A percentile compares a stretch with the other conserved stretches of the same genome.
Evolutionary conservation across 305 asterid species (phyloP).

Genomic region (Striga hermonthica): DNA sequence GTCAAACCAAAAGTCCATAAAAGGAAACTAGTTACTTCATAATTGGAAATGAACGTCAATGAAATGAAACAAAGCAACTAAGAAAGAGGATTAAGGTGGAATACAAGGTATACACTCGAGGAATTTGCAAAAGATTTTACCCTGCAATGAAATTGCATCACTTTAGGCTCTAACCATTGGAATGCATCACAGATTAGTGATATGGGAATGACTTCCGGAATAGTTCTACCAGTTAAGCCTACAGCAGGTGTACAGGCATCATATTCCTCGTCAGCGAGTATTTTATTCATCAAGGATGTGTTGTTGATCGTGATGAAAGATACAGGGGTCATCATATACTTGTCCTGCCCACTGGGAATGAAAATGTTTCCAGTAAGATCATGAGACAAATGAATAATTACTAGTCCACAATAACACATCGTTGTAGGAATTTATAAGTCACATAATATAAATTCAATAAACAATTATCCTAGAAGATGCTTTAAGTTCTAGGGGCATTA

Average conservation of each 20-base stretch:
- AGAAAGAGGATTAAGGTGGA: neutral
- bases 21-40: no score
- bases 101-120: constrained; percentile 3
- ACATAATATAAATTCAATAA: no score
- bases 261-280: constrained; percentile 34
- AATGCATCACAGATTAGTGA: constrained; percentile 55
- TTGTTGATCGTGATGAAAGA: constrained; percentile 69
- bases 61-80: constrained; percentile 17
- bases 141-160: constrained; percentile 70
- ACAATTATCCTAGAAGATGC: no score
- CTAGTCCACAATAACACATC: no score
- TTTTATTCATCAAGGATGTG: constrained; percentile 36
- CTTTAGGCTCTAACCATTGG: constrained; percentile 41
- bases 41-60: no score
- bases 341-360: constrained; percentile 51
- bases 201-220: constrained; percentile 37
- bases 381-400: constrained; percentile 3
- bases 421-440: no score
- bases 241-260: constrained; percentile 33
- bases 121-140: constrained; percentile 38
- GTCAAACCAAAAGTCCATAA: no score
- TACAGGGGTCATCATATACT: constrained; percentile 59
- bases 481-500: no score
- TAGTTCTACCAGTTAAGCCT: constrained; percentile 33
- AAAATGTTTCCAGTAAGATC: constrained; percentile 21